Base-by-base conservation (phyloP, 2,329 filamentous ascomycete genomes). In the Phoma sp. region DNA sequence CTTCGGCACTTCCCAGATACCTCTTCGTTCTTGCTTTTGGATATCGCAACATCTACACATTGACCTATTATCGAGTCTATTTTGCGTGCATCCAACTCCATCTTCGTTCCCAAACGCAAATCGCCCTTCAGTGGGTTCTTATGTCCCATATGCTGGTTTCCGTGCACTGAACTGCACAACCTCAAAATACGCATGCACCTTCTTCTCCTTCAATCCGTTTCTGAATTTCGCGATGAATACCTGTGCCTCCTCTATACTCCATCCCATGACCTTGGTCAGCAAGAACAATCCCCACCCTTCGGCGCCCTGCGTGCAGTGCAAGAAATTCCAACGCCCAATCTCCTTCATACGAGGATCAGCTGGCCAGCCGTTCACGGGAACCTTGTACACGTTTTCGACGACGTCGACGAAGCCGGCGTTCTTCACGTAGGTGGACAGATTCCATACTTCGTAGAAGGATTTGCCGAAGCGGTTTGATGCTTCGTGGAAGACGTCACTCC, bases 201-300 rank as follows among this genome's bases (percentile, higher is more conserved):
- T 64, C 48, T 61, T 67, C 39, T 65, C 66, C 52, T 66, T 68
- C 15, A 74, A 42, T 2, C 73, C 72, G n/a, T 61, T 59, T 21
- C 62, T 58, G 10, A 71, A 69, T 57, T 66, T 68, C 6, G 67
- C 67, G 51, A 75, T 65, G 46, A 81, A 76, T 3, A 79, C 64
- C 50, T 80, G 75, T 3, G 80, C 76, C 59, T 80, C 77, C 26
- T 77, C 72, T 21, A 74, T 67, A 38, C 60, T 72, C 78, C 66
- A 70, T 0, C 61, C 59, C 71, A 70, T 67, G 29, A 69, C 63
- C 15, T 63, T 56, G 3, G 65, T 69, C 58, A 65, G 39, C 49
- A 72, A 39, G 52, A 68, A 62, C 48, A 72, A 37, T 34, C 64
- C 60, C 70, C 64, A 65, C 18, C 72, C 63, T 55, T 69, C 65